These are phyloP conservation scores for Fusarium phyllophilum DNA, from an alignment of 2,329 filamentous ascomycete genomes.

Conservation along the genomic window DNA sequence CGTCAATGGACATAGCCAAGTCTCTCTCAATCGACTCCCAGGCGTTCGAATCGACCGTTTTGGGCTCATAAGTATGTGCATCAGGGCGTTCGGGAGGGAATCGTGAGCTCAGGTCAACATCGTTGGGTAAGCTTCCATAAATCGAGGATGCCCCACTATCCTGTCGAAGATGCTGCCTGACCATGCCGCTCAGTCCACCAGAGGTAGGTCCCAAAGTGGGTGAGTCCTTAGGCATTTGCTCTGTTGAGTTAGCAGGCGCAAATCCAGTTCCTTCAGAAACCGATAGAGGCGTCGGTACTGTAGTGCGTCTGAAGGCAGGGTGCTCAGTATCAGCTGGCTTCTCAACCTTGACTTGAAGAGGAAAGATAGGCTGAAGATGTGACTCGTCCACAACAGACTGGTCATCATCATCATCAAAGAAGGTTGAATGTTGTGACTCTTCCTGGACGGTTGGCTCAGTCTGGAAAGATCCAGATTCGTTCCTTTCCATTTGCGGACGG, in stretches of 20 bases:
- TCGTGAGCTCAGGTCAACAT: conserved; percentile 44
- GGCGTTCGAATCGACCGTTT: conserved; percentile 53
- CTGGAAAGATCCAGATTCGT: conserved; percentile 43
- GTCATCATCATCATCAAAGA: conserved; percentile 57
- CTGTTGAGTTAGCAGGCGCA: not conserved
- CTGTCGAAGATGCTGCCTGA: conserved; percentile 84
- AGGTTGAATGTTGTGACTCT: conserved; percentile 51
- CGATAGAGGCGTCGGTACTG: conserved; percentile 56
- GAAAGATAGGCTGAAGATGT: conserved; percentile 15
- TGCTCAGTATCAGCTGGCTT: conserved; percentile 65
- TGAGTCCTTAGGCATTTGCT: conserved; percentile 65
- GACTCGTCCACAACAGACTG: conserved; percentile 37
- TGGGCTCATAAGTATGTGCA: conserved; percentile 23
- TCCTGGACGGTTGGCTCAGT: conserved; percentile 49
- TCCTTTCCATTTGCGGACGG: conserved; percentile 49
- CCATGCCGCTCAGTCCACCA: conserved; percentile 78
- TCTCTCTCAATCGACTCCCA: conserved; percentile 55
- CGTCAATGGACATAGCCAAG: conserved; percentile 42
- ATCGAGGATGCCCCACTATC: conserved; percentile 86
- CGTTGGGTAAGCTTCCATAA: conserved; percentile 63
- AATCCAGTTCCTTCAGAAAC: conserved; percentile 35
- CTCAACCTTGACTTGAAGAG: conserved; percentile 54
- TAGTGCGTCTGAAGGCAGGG: conserved; percentile 62
- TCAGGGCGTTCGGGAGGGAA: conserved; percentile 52
- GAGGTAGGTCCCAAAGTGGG: conserved; percentile 77